Conservation (phyloP, 805 yeast genomes). For the Metschnikowia colocasiae region DNA sequence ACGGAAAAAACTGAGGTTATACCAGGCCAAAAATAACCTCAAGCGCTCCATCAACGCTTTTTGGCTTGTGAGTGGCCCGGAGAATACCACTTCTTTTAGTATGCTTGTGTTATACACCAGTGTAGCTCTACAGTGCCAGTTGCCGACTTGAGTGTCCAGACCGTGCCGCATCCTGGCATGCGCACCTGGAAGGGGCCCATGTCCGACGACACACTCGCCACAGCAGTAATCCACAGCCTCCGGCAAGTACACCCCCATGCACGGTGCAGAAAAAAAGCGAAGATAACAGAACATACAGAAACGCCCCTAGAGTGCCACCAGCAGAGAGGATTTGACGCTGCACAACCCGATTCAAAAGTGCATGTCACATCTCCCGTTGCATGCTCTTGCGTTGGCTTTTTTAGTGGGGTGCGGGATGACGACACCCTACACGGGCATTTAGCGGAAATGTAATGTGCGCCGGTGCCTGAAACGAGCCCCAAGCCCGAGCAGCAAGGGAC, state of each 20-base stretch:
- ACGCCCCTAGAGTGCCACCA: not conserved
- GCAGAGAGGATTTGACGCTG: not conserved
- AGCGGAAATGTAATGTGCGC: not conserved
- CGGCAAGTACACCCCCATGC: not conserved
- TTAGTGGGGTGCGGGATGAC: slow-evolving; percentile 2
- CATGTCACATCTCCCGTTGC: not conserved
- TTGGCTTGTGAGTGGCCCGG: not conserved
- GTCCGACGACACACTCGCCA: not conserved
- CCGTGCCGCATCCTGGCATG: not conserved
- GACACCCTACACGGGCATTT: not conserved
- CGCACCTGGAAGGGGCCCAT: not conserved
- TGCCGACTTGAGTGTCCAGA: not conserved
- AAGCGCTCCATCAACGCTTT: not conserved
- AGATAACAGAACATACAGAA: not conserved
- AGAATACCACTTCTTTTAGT: too few species aligned
- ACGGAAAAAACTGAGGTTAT: too few species aligned
- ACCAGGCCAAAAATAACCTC: too few species aligned
- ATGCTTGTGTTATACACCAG: too few species aligned
- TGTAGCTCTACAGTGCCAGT: too few species aligned
- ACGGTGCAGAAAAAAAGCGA: not conserved
- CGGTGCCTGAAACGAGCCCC: not conserved
- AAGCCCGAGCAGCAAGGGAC: not conserved
- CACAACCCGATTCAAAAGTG: not conserved
- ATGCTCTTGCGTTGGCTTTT: not conserved
- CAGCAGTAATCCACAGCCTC: not conserved